phyloP scores from a whole-genome alignment of 2,329 filamentous ascomycete genomes.

The Venturia nashicola region DNA sequence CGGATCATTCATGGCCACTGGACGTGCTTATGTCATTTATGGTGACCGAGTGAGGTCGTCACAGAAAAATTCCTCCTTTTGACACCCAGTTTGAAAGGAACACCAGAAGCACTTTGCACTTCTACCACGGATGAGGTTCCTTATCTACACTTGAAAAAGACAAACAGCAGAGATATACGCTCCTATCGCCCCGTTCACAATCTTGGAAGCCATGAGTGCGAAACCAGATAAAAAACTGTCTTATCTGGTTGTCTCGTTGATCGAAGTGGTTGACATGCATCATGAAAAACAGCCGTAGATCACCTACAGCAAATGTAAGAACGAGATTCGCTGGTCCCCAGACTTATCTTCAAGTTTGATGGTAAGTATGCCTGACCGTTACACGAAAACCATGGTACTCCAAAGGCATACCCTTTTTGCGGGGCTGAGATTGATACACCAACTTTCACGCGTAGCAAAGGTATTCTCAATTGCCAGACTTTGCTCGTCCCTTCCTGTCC shows the following conservation, averaged over 20 bases:
- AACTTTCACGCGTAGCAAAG: background rate
- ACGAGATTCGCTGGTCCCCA: background rate
- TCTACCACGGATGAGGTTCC: background rate
- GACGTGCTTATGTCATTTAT: too few species aligned
- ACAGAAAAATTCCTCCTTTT: background rate
- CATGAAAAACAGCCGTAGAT: background rate
- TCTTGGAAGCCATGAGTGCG: background rate
- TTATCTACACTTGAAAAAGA: background rate
- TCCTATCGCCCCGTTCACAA: background rate
- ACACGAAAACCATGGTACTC: background rate
- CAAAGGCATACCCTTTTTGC: background rate
- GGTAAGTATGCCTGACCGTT: background rate
- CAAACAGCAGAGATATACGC: background rate
- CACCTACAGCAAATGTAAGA: background rate
- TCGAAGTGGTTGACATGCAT: background rate
- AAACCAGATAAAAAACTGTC: background rate
- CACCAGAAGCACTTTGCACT: background rate
- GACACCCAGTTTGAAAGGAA: background rate
- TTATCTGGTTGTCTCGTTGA: background rate
- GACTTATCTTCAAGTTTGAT: background rate
- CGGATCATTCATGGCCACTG: too few species aligned
- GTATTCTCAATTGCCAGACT: background rate
- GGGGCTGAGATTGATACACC: background rate
- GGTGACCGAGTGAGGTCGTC: too few species aligned
- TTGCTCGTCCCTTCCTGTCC: background rate